Evolutionary conservation across 2,329 filamentous ascomycete genomes (phyloP), one percentile per base, ranked within the genome.

Genomic region (Claviceps sp.): DNA sequence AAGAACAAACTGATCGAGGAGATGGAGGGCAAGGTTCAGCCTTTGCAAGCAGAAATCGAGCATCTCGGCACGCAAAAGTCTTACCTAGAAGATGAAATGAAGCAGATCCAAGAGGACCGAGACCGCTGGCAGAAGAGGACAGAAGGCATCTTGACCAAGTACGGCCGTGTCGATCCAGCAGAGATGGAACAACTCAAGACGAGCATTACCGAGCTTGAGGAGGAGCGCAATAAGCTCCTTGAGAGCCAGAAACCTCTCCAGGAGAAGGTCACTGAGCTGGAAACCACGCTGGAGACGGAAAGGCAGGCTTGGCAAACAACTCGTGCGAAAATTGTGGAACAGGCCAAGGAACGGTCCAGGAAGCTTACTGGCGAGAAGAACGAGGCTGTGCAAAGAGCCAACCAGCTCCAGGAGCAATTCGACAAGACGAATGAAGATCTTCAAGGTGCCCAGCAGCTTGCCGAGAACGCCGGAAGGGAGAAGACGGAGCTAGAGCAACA

Each of bases 91-190:
- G 88, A 88, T 13, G 91, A 97, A 64, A 80, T 96, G 63, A 88
- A 86, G 61, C 78, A 96, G 56, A 76, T 97, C 9, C 86, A 94
- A 58, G 86, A 93, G 61, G 91, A 97, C 63, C 84, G 93, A 16
- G 91, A 97, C 64, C 81, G 88, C 53, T 96, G 91, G 87, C 89
- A 95, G 68, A 91, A 96, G 73, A 85, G 93, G 24, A 94, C 89
- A 1, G 89, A 97, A 64, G 88, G 94, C 59, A 96, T 98, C 55
- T 79, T 98, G 49, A 89, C 88, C 58, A 96, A 95, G 65, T 96
- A 97, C 63, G 90, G 95, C 59, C 87, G 91, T 52, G 88, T 94
- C 50, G 93, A 98, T 63, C 91, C 93, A 44, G 88, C 87, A 3
- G 91, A 97, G 63, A 79, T 96, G 64, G 91, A 97, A 60, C 83